A percentile compares a stretch with the other conserved stretches of the same genome.
phyloP scores from a whole-genome alignment of 306 rosid genomes.

The Sicyos edulis region DNA sequence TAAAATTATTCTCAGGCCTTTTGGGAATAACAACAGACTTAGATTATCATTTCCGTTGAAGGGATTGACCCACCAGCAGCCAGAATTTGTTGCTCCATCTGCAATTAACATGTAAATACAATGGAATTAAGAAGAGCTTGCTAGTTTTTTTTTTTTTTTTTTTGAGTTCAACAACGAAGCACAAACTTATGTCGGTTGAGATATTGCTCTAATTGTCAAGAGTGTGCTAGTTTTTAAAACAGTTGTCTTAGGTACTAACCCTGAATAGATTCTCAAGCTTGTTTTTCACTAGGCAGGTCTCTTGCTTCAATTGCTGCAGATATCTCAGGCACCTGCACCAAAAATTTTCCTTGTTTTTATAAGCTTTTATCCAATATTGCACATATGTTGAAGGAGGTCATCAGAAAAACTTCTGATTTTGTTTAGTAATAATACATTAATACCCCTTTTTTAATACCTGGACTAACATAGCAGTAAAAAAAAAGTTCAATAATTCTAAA shows the following conservation, averaged over 20 bases:
- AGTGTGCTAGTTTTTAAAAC: background rate
- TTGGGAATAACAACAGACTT: slow-evolving; percentile 1
- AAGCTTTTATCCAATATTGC: background rate
- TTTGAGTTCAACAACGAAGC: too few species aligned
- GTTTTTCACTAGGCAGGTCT: slow-evolving; percentile 69
- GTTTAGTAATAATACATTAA: background rate
- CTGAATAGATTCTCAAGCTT: slow-evolving; percentile 80
- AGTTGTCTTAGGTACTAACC: slow-evolving; percentile 34
- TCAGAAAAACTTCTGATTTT: slow-evolving; percentile 13
- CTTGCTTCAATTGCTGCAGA: slow-evolving; percentile 87
- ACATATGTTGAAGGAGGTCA: slow-evolving; percentile 4
- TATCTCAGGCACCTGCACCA: slow-evolving; percentile 67
- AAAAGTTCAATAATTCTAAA: background rate
- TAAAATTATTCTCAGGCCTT: background rate
- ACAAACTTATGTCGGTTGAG: too few species aligned
- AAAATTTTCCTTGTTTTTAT: background rate
- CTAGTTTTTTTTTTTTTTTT: too few species aligned
- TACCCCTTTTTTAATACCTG: background rate
- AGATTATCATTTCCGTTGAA: slow-evolving; percentile 42
- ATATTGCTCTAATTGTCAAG: too few species aligned
- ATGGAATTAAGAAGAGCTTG: background rate
- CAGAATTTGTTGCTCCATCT: slow-evolving; percentile 91
- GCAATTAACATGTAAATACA: slow-evolving; percentile 26
- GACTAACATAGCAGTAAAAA: background rate
- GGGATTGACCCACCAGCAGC: slow-evolving; percentile 96